Evolutionary conservation across 2,329 filamentous ascomycete genomes (phyloP).

Genomic region (Epicoccum sorghinum): DNA sequence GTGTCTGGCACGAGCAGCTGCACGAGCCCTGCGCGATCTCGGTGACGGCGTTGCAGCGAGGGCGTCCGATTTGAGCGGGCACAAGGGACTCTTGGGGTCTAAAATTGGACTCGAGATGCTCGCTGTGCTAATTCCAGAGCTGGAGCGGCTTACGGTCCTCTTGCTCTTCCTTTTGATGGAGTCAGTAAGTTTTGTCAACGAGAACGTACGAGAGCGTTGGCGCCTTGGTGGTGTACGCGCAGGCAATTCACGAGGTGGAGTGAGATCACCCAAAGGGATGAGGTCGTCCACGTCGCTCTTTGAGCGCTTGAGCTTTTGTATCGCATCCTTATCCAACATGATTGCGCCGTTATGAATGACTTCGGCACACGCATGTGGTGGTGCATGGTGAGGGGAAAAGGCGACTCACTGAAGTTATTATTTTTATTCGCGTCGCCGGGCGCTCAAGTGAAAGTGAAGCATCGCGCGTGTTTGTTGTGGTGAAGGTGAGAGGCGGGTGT

Average conservation of each 20-base stretch:
- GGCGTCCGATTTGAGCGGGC: constrained; percentile 15
- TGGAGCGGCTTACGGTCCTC: constrained; percentile 20
- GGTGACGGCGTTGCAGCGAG: constrained; percentile 13
- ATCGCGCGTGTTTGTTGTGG: constrained; percentile 31
- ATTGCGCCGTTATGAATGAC: constrained; percentile 7
- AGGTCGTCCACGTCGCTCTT: constrained; percentile 18
- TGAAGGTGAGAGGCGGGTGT: constrained; percentile 19
- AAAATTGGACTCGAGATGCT: constrained; percentile 36
- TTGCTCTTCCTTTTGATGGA: constrained; percentile 30
- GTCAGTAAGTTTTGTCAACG: constrained; percentile 36
- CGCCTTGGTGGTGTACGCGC: neutral
- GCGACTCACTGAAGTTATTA: constrained; percentile 31
- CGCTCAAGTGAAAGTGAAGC: constrained; percentile 33
- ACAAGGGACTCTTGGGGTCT: constrained; percentile 24
- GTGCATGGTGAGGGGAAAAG: constrained; percentile 15
- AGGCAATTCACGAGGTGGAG: constrained; percentile 21
- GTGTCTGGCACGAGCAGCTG: constrained; percentile 14
- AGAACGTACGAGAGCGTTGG: constrained; percentile 28
- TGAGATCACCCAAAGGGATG: constrained; percentile 20
- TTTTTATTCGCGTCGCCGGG: constrained; percentile 20
- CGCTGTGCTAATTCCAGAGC: constrained; percentile 27
- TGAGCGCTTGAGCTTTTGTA: constrained; percentile 30
- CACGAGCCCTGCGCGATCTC: neutral
- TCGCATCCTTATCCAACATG: constrained; percentile 26
- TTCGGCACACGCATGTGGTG: neutral